Evolutionary conservation across 2,329 filamentous ascomycete species (phyloP).

Genomic region (Alternaria alternata): DNA sequence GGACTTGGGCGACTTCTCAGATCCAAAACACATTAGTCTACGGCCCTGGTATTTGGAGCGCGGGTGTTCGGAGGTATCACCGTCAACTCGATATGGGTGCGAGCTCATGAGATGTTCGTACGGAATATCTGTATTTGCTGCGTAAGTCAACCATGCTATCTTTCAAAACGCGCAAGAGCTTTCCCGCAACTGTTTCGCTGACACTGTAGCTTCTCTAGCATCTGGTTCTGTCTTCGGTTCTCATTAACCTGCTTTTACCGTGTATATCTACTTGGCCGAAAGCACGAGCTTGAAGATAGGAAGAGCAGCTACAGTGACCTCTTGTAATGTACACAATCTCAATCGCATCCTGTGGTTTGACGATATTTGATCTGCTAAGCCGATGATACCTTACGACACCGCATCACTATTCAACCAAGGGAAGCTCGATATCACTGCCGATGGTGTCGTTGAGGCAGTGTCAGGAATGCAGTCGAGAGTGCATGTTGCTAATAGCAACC

Average conservation of each 20-base stretch:
- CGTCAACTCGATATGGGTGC: conserved; percentile 10
- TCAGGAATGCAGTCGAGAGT: not conserved
- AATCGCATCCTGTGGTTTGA: not conserved
- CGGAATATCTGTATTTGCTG: conserved; percentile 16
- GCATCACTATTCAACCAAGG: not conserved
- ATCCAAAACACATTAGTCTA: conserved; percentile 21
- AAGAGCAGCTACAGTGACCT: not conserved
- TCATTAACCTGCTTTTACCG: conserved; percentile 24
- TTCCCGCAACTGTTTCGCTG: not conserved
- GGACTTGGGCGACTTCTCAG: conserved; percentile 21
- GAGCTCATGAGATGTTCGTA: conserved; percentile 14
- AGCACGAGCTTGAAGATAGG: conserved; percentile 9
- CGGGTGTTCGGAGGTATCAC: conserved; percentile 15
- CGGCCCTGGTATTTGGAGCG: conserved; percentile 32
- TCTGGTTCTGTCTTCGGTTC: conserved; percentile 24
- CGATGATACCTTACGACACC: not conserved
- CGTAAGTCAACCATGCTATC: conserved; percentile 17
- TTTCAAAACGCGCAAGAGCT: not conserved
- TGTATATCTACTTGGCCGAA: conserved; percentile 19
- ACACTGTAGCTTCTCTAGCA: not conserved
- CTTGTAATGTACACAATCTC: not conserved
- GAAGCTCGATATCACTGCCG: not conserved
- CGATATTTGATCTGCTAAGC: not conserved
- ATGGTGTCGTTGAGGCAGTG: not conserved
- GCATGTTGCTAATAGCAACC: not conserved